Evolutionary conservation across 148 eudicot genomes (phyloP).

Genomic region (Fagopyrum esculentum): DNA sequence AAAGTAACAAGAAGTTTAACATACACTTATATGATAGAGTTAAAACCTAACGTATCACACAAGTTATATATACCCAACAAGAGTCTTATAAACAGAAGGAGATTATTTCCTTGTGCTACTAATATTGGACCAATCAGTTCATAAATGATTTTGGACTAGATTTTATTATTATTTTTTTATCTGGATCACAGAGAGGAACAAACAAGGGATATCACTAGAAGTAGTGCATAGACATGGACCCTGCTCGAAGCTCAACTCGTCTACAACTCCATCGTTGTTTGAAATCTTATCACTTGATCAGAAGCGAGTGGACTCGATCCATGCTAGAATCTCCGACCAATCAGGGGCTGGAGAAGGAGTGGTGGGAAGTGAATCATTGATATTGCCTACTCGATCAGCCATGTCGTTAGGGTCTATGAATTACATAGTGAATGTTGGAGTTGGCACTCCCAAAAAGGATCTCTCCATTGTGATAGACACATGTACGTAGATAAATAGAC

Average conservation of each 20-base stretch:
- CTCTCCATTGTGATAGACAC: conserved; percentile 64
- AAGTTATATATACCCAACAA: neutral
- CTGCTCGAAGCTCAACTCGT: neutral
- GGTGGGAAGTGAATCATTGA: neutral
- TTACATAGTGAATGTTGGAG: conserved; percentile 46
- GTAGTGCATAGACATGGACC: conserved; percentile 11
- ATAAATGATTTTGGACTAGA: no score
- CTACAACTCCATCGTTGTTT: conserved; percentile 14
- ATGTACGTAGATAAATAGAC: conserved; percentile 14
- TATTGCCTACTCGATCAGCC: conserved; percentile 54
- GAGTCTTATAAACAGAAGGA: no score
- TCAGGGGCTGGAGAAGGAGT: conserved; percentile 5
- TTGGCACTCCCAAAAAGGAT: conserved; percentile 53
- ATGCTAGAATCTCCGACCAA: conserved; percentile 21
- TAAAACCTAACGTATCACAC: neutral
- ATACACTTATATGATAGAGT: no score
- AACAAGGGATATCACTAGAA: neutral
- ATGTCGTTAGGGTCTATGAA: conserved; percentile 47
- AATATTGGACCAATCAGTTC: no score
- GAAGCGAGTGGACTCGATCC: conserved; percentile 54
- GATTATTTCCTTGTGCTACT: no score
- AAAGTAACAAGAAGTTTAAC: no score
- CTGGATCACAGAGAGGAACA: no score
- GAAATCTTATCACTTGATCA: conserved; percentile 15
- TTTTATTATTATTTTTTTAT: no score